A percentile compares a stretch with the other conserved stretches of the same genome.
These are phyloP conservation scores for Russula brevipes DNA, from an alignment of 768 basidiomycete species.

Conservation along the genomic window DNA sequence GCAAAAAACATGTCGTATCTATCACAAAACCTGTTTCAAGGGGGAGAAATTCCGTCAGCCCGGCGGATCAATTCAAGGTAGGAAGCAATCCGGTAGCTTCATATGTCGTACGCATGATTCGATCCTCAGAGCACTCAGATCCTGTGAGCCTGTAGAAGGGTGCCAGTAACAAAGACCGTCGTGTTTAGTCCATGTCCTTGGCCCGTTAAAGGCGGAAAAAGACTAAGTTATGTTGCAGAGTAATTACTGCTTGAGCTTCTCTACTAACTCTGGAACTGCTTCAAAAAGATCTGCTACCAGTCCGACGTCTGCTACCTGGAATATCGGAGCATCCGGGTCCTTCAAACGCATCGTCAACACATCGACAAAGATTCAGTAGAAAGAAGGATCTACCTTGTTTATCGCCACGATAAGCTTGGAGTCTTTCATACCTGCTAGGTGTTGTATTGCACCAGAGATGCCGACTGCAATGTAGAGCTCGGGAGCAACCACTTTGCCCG, in stretches of 20 bases:
- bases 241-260: conserved; percentile 62
- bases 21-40: background rate
- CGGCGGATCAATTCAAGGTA: background rate
- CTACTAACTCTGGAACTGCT: conserved; percentile 82
- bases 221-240: conserved; percentile 1
- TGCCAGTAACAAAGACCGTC: background rate
- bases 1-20: background rate
- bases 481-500: conserved; percentile 96
- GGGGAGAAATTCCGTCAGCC: background rate
- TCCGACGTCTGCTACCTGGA: conserved; percentile 95
- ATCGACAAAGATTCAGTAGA: background rate
- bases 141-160: background rate
- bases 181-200: background rate
- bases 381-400: conserved; percentile 67
- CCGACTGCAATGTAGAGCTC: conserved; percentile 95
- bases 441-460: conserved; percentile 98
- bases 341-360: conserved; percentile 31
- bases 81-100: background rate
- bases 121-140: background rate
- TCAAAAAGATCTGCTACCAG: conserved; percentile 92
- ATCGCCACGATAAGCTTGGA: conserved; percentile 97
- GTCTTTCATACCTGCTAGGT: conserved; percentile 99
- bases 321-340: conserved; percentile 98
- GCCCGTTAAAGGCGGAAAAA: background rate
- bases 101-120: background rate